A percentile compares a stretch with the other conserved stretches of the same genome.
phyloP scores from a whole-genome alignment of 345 rosid genomes.

The Hibiscus mutabilis region DNA sequence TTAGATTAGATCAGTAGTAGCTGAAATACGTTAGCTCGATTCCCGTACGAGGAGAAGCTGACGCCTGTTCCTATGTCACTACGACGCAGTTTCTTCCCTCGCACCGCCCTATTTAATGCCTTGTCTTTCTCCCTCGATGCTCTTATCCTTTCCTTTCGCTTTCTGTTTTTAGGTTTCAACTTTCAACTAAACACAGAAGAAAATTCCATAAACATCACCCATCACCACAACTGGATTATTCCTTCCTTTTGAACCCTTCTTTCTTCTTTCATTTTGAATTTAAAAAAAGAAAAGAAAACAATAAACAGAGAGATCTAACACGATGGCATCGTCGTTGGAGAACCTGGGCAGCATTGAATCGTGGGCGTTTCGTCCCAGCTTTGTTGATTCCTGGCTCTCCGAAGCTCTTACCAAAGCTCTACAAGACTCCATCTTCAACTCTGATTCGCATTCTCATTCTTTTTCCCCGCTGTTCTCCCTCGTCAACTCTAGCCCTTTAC shows the following conservation, averaged over 20 bases:
- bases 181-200: too few relatives aligned
- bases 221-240: neutral
- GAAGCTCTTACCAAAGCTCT: neutral
- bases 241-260: neutral
- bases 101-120: slow-evolving; percentile 27
- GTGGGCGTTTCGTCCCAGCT: neutral
- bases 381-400: neutral
- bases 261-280: neutral
- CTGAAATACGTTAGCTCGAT: neutral
- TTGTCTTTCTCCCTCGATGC: neutral
- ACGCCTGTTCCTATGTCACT: slow-evolving; percentile 30
- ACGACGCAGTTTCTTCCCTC: slow-evolving; percentile 41
- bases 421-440: neutral
- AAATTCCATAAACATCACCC: neutral
- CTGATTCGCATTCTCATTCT: neutral
- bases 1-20: neutral
- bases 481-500: too few relatives aligned
- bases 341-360: neutral
- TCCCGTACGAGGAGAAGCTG: slow-evolving; percentile 34
- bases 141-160: neutral
- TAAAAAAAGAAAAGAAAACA: too few relatives aligned
- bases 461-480: neutral
- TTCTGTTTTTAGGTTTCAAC: too few relatives aligned
- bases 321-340: neutral
- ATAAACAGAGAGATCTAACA: slow-evolving; percentile 6